A percentile compares a stretch with the other conserved stretches of the same genome.
These are phyloP conservation scores for Pseudofabraea citricarpa DNA, from an alignment of 2,329 filamentous ascomycete genomes.

Conservation along the genomic window DNA sequence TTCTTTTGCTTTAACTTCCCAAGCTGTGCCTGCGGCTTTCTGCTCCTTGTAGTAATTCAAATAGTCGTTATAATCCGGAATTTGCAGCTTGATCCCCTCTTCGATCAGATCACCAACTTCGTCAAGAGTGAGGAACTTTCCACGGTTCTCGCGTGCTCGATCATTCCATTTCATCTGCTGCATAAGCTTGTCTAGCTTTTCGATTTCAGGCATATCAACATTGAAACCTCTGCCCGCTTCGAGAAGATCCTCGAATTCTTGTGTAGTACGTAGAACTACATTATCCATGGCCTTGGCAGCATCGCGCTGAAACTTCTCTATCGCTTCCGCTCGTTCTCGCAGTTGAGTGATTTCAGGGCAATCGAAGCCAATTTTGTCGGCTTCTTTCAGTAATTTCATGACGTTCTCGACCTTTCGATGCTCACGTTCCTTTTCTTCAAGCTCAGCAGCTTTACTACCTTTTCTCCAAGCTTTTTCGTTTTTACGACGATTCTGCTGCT, in stretches of 20 bases:
- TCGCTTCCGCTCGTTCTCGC: slow-evolving; percentile 78
- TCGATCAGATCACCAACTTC: slow-evolving; percentile 77
- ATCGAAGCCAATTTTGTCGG: slow-evolving; percentile 85
- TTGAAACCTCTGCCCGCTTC: slow-evolving; percentile 87
- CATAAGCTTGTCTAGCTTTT: slow-evolving; percentile 72
- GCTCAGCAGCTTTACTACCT: slow-evolving; percentile 70
- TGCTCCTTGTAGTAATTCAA: slow-evolving; percentile 73
- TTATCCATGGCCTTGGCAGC: slow-evolving; percentile 68
- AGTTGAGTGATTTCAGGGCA: slow-evolving; percentile 85
- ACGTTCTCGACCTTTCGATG: slow-evolving; percentile 87
- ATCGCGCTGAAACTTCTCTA: slow-evolving; percentile 77
- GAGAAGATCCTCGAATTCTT: slow-evolving; percentile 84
- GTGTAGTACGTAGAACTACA: slow-evolving; percentile 55
- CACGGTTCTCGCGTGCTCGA: slow-evolving; percentile 61
- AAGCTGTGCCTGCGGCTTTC: slow-evolving; percentile 70
- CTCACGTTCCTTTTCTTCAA: slow-evolving; percentile 79
- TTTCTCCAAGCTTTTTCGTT: slow-evolving; percentile 84
- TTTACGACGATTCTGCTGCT: slow-evolving; percentile 95
- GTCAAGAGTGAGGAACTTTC: slow-evolving; percentile 64
- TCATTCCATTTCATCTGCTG: slow-evolving; percentile 88
- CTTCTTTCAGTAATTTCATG: slow-evolving; percentile 74
- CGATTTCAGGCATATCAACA: slow-evolving; percentile 85
- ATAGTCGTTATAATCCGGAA: slow-evolving; percentile 76
- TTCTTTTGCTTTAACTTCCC: slow-evolving; percentile 91
- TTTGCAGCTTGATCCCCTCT: slow-evolving; percentile 70